Evolutionary conservation across 1,284 basidiomycete genomes (phyloP), one percentile per base, ranked within the genome.

Genomic region (Leccinum solheimii): DNA sequence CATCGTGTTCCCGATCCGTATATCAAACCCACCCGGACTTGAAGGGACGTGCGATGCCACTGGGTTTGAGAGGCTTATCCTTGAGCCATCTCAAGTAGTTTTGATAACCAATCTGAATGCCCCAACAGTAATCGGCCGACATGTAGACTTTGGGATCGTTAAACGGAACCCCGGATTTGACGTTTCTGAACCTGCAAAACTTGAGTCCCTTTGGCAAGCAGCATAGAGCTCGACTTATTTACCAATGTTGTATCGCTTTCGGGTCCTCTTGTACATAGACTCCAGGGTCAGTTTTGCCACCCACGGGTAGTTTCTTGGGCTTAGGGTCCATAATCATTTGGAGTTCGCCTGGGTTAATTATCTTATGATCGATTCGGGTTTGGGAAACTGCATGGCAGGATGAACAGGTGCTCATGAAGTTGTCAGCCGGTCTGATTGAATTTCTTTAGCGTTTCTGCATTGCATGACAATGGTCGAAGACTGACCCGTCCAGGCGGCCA

Each of bases 331-430:
- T 45, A 21, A 21, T 21, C 21, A 21, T 21, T 21, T 21, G 21
- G 21, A 21, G 21, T 21, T 21, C 21, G 21, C 21, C 21, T 21
- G 21, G 21, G 21, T 21, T 21, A 21, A 21, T 21, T 21, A 21
- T 21, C 21, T 21, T 21, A 36, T 4, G 14, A n/a, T 10, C 10
- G 19, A 5, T 16, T 16, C 16, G 26, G 10, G n/a, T 27, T 53
- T 57, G 56, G 2, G 34, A 32, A 3, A 38, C 21, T 5, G 51
- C 34, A 21, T 58, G 57, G 19, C 57, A 58, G n/a, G 56, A 57
- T 30, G 50, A 27, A 26, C 56, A 57, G 16, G 49, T 57, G 23
- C 50, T 55, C 23, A 55, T 55, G 9, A 57, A 57, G 13, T 40
- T 1, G 1, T 57, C 56, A n/a, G n/a, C 26, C 1, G 23, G n/a